Conservation (phyloP, 331 rosid species). For the Prunus yedoensis region DNA sequence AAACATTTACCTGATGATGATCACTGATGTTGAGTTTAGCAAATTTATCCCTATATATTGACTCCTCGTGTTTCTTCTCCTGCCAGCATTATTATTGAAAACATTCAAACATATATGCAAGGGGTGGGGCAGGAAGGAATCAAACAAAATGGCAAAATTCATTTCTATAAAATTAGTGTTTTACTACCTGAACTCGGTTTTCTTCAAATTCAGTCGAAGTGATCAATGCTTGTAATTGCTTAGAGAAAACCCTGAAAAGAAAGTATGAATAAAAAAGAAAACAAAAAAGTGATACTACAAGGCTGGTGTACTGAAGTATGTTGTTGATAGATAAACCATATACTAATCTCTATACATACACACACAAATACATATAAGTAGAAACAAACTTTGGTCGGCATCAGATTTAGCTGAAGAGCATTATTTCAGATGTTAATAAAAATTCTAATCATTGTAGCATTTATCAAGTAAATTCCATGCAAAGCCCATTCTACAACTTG, state of each 20-base stretch:
- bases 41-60: conserved; percentile 60
- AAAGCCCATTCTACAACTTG: neutral
- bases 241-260: conserved; percentile 64
- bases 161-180: conserved; percentile 25
- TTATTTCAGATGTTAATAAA: neutral
- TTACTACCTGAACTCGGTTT: conserved; percentile 74
- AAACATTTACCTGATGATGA: conserved; percentile 46
- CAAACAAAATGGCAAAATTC: conserved; percentile 9
- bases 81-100: conserved; percentile 37
- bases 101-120: conserved; percentile 25
- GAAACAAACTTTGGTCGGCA: neutral
- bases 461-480: neutral
- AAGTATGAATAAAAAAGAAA: conserved; percentile 11
- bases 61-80: conserved; percentile 54
- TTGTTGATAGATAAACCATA: neutral
- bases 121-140: conserved; percentile 14
- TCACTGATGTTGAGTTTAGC: conserved; percentile 55
- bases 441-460: neutral
- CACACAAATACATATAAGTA: neutral
- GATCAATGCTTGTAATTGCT: conserved; percentile 58
- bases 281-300: neutral
- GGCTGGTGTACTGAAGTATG: neutral
- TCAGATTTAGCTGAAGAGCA: neutral
- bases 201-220: conserved; percentile 52
- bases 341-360: neutral